Percentiles rank a stretch among this genome's conserved stretches.
These are phyloP conservation scores for Amyloporia xantha DNA, from an alignment of 768 basidiomycete genomes.

Conservation along the genomic window DNA sequence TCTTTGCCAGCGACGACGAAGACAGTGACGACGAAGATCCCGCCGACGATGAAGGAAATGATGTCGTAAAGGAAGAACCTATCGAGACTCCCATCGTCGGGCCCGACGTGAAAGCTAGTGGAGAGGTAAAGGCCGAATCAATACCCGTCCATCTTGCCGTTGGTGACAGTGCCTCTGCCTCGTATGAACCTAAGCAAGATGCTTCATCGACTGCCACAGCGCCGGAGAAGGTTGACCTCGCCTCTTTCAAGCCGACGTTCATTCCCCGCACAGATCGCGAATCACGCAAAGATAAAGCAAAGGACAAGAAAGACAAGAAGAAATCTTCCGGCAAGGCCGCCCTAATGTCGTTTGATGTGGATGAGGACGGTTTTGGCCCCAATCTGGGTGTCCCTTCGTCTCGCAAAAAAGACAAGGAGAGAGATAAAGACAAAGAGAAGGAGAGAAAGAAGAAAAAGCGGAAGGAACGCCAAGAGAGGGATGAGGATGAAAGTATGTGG, in stretches of 20 bases:
- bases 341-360: slow-evolving; percentile 74
- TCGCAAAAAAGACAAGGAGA: slow-evolving; percentile 17
- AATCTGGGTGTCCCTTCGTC: slow-evolving; percentile 12
- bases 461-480: slow-evolving; percentile 38
- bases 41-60: slow-evolving; percentile 57
- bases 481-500: slow-evolving; percentile 56
- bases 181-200: background rate
- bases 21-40: slow-evolving; percentile 69
- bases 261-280: slow-evolving; percentile 49
- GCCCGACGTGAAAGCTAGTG: background rate
- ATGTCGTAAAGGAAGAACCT: slow-evolving; percentile 50
- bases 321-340: slow-evolving; percentile 38
- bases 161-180: background rate
- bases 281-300: slow-evolving; percentile 33
- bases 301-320: slow-evolving; percentile 41
- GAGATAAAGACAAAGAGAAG: slow-evolving; percentile 28
- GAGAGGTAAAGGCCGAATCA: background rate
- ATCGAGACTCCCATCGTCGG: background rate
- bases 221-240: slow-evolving; percentile 39
- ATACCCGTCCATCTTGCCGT: slow-evolving; percentile 9
- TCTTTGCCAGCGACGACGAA: slow-evolving; percentile 94
- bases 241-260: slow-evolving; percentile 88
- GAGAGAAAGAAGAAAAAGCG: slow-evolving; percentile 18
- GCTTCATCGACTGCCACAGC: slow-evolving; percentile 7
- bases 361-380: slow-evolving; percentile 40